Evolutionary conservation across 805 yeast species (phyloP).

Genomic region (Saccharomycopsis vini): DNA sequence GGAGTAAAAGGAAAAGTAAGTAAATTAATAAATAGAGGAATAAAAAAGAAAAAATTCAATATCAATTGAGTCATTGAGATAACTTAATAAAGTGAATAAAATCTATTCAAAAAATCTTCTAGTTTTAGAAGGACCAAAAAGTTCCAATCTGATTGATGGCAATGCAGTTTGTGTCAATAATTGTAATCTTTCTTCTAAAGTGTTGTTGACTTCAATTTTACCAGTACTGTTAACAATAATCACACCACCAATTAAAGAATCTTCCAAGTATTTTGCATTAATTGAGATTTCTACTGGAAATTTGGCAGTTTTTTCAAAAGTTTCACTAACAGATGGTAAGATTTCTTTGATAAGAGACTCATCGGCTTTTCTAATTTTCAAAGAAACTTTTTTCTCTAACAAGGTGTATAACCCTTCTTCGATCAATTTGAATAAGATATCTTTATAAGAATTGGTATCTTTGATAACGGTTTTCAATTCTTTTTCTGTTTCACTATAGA

Average conservation of each 20-base stretch:
- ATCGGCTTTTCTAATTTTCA: conserved; percentile 64
- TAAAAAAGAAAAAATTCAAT: no score
- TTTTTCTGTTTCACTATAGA: conserved; percentile 60
- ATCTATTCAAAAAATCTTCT: conserved; percentile 92
- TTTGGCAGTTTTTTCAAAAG: conserved; percentile 59
- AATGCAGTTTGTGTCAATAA: conserved; percentile 75
- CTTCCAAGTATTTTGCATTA: conserved; percentile 51
- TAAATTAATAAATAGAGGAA: no score
- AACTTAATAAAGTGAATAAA: no score
- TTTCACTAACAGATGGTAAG: conserved; percentile 43
- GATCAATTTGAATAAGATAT: conserved; percentile 66
- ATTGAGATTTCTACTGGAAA: conserved; percentile 46
- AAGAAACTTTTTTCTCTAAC: conserved; percentile 57
- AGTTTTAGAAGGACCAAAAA: conserved; percentile 75
- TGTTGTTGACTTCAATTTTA: conserved; percentile 83
- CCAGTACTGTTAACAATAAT: conserved; percentile 61
- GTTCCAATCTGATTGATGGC: conserved; percentile 85
- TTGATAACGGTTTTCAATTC: conserved; percentile 50
- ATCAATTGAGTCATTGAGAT: no score
- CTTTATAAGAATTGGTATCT: conserved; percentile 50
- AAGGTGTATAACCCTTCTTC: conserved; percentile 68
- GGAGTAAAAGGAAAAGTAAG: no score
- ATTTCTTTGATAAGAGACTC: conserved; percentile 37
- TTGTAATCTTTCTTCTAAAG: conserved; percentile 88
- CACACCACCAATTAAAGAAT: conserved; percentile 72